Conservation (phyloP, 1,139 yeast genomes). For the Yamadazyma jaroonii region DNA sequence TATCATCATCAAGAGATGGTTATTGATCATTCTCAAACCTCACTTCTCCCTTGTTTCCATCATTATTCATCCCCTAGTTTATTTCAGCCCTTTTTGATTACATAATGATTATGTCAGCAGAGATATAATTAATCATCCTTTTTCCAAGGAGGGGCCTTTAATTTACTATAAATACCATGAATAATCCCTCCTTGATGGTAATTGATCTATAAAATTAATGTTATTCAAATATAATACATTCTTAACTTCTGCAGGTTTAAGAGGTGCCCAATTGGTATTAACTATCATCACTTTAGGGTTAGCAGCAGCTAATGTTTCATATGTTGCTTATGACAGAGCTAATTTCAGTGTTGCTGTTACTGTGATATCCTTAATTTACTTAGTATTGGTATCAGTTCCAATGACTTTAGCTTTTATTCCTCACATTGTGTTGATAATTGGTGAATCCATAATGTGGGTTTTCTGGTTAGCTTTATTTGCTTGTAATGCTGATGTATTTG, state of each 20-base stretch:
- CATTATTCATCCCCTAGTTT: no score
- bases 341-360: slow-evolving; percentile 21
- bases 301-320: slow-evolving; percentile 21
- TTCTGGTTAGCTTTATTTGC: slow-evolving; percentile 27
- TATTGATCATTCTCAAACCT: no score
- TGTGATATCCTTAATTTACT: slow-evolving; percentile 22
- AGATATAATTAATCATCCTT: no score
- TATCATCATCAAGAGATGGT: no score
- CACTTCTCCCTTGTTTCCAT: no score
- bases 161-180: no score
- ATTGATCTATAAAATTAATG: not conserved
- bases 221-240: slow-evolving; percentile 2
- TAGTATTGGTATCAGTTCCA: slow-evolving; percentile 14
- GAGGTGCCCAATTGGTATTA: slow-evolving; percentile 21
- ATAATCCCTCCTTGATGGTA: not conserved
- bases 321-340: slow-evolving; percentile 13
- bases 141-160: no score
- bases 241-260: slow-evolving; percentile 9
- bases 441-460: slow-evolving; percentile 23
- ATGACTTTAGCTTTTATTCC: slow-evolving; percentile 11
- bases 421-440: slow-evolving; percentile 15
- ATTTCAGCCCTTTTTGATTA: no score
- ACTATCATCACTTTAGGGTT: slow-evolving; percentile 24
- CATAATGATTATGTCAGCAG: no score
- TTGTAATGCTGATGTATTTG: slow-evolving; percentile 23